Percentiles rank a stretch among this genome's conserved stretches.
These are phyloP conservation scores for Sphaerulina musiva DNA, from an alignment of 2,329 filamentous ascomycete genomes.

Conservation along the genomic window DNA sequence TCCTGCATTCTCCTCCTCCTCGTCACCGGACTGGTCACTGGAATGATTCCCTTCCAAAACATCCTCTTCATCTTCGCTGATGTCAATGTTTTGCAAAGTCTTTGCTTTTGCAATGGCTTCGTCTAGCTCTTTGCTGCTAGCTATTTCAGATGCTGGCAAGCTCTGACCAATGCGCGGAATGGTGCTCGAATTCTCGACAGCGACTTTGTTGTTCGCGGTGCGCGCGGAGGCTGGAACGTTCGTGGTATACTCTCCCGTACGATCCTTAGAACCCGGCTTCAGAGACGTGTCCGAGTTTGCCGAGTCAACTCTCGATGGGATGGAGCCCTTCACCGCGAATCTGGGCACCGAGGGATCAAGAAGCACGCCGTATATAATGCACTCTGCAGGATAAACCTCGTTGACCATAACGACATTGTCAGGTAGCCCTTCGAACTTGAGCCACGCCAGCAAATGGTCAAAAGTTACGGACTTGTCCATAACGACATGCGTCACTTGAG, in stretches of 20 bases:
- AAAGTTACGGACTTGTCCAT: conserved; percentile 65
- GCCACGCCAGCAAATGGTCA: conserved; percentile 53
- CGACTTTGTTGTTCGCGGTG: not conserved
- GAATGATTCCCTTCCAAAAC: conserved; percentile 23
- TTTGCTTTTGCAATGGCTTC: conserved; percentile 58
- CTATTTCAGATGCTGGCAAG: conserved; percentile 1
- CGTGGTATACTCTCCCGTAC: conserved; percentile 23
- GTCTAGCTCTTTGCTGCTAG: conserved; percentile 52
- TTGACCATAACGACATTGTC: conserved; percentile 46
- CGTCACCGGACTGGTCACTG: conserved; percentile 13
- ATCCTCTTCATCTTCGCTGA: conserved; percentile 35
- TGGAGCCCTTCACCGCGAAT: conserved; percentile 47
- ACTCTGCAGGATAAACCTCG: conserved; percentile 42
- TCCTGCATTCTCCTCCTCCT: conserved; percentile 3
- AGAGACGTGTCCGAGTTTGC: conserved; percentile 36
- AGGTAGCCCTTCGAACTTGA: conserved; percentile 47
- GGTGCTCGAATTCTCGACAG: not conserved
- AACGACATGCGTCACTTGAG: conserved; percentile 67
- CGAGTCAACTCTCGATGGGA: conserved; percentile 11
- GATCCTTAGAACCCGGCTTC: conserved; percentile 44
- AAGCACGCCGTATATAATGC: conserved; percentile 36
- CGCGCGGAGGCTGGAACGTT: not conserved
- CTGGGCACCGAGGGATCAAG: conserved; percentile 51
- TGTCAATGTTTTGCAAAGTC: conserved; percentile 51
- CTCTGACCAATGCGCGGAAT: conserved; percentile 6